phyloP scores from a whole-genome alignment of 805 yeast genomes.

The Candida broadrunensis region DNA sequence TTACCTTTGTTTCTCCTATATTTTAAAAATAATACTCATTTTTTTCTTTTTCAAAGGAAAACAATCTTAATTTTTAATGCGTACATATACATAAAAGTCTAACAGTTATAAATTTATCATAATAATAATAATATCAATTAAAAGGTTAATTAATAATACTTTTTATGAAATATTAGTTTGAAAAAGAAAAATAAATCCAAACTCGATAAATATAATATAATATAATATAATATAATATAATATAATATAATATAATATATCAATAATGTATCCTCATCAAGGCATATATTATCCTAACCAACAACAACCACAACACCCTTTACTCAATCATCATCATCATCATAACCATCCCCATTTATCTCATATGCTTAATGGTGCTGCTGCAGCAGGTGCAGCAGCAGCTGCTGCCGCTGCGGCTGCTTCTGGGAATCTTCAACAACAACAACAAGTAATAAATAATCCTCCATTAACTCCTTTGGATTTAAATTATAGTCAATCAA shows the following conservation, averaged over 20 bases:
- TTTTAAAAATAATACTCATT: too few species aligned
- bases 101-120: too few species aligned
- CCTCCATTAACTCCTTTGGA: slow-evolving; percentile 51
- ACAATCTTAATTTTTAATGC: too few species aligned
- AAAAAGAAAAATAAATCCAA: background rate
- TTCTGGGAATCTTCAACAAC: too few species aligned
- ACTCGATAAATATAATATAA: background rate
- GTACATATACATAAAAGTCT: too few species aligned
- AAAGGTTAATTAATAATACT: too few species aligned
- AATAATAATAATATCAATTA: too few species aligned
- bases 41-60: too few species aligned
- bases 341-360: background rate
- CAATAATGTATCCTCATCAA: background rate
- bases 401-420: background rate
- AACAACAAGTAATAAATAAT: too few species aligned
- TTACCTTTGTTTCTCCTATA: too few species aligned
- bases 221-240: background rate
- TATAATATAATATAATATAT: background rate
- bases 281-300: background rate
- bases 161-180: too few species aligned
- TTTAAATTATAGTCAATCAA: slow-evolving; percentile 53
- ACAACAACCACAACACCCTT: background rate
- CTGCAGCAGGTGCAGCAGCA: background rate
- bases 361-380: background rate
- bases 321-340: background rate